These are phyloP conservation scores for Kazachstania psychrophila DNA, from an alignment of 805 yeast genomes.

Conservation along the genomic window DNA sequence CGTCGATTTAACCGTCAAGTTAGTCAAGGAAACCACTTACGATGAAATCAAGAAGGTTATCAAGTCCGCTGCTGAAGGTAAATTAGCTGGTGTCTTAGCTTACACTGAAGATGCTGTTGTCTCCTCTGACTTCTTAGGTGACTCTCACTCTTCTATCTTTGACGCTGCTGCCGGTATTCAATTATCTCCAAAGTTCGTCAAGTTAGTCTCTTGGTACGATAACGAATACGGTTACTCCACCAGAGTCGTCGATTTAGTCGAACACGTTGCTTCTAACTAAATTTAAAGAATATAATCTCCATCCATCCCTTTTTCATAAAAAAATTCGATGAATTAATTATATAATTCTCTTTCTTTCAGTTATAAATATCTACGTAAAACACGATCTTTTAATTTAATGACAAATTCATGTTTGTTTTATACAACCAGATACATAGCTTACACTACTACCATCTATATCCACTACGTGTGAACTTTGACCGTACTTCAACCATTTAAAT, in stretches of 20 bases:
- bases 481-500: slow-evolving; percentile 62
- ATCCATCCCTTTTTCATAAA: neutral
- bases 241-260: slow-evolving; percentile 65
- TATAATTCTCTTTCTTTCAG: slow-evolving; percentile 2
- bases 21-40: slow-evolving; percentile 48
- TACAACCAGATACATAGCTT: slow-evolving; percentile 82
- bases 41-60: slow-evolving; percentile 53
- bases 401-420: slow-evolving; percentile 11
- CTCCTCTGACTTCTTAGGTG: slow-evolving; percentile 59
- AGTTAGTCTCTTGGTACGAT: slow-evolving; percentile 66
- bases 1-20: slow-evolving; percentile 61
- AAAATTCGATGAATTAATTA: neutral
- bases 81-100: slow-evolving; percentile 53
- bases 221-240: slow-evolving; percentile 69
- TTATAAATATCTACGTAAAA: slow-evolving; percentile 1
- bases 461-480: slow-evolving; percentile 57
- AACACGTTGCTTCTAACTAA: slow-evolving; percentile 41
- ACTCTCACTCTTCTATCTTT: slow-evolving; percentile 54
- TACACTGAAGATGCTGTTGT: slow-evolving; percentile 68
- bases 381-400: slow-evolving; percentile 4
- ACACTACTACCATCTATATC: slow-evolving; percentile 62
- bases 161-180: slow-evolving; percentile 64
- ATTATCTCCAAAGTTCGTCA: slow-evolving; percentile 61
- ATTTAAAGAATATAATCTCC: too few relatives aligned
- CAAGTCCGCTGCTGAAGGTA: slow-evolving; percentile 52